Percentiles rank a stretch among this genome's conserved stretches.
These are phyloP conservation scores for Lolium multiflorum DNA, from an alignment of 176 grass and related monocot genomes.

Conservation along the genomic window DNA sequence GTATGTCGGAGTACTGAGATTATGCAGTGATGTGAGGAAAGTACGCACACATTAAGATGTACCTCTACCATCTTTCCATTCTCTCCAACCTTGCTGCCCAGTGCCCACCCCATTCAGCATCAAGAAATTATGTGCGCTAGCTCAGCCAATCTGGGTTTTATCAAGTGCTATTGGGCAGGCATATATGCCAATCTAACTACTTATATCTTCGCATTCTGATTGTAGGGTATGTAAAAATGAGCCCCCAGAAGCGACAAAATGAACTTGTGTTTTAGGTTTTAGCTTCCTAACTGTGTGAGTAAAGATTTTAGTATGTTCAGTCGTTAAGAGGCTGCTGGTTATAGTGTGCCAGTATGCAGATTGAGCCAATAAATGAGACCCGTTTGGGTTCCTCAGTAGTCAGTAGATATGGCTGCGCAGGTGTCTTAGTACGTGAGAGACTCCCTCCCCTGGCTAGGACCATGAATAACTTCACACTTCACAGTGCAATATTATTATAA, in stretches of 20 bases:
- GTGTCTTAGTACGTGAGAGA: background rate
- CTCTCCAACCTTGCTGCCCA: background rate
- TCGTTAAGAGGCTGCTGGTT: background rate
- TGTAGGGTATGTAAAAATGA: constrained; percentile 17
- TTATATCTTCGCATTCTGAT: constrained; percentile 9
- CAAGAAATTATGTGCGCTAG: constrained; percentile 33
- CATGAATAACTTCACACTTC: constrained; percentile 1
- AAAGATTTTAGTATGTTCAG: constrained; percentile 16
- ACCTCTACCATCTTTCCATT: constrained; percentile 7
- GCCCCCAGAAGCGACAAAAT: background rate
- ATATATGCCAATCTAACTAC: constrained; percentile 12
- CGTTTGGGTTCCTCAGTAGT: background rate
- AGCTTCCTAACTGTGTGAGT: background rate
- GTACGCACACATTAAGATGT: background rate
- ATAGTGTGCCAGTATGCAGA: constrained; percentile 1
- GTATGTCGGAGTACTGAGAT: background rate
- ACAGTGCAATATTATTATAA: constrained; percentile 11
- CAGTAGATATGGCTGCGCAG: background rate
- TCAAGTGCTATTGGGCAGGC: constrained; percentile 13
- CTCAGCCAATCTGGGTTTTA: constrained; percentile 4
- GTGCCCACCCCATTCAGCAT: constrained; percentile 10
- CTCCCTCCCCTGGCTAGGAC: background rate
- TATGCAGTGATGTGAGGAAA: background rate
- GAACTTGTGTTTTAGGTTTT: constrained; percentile 1
- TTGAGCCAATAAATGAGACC: background rate